Conservation (phyloP, 768 basidiomycete genomes). For the Phlebiopsis gigantea region DNA sequence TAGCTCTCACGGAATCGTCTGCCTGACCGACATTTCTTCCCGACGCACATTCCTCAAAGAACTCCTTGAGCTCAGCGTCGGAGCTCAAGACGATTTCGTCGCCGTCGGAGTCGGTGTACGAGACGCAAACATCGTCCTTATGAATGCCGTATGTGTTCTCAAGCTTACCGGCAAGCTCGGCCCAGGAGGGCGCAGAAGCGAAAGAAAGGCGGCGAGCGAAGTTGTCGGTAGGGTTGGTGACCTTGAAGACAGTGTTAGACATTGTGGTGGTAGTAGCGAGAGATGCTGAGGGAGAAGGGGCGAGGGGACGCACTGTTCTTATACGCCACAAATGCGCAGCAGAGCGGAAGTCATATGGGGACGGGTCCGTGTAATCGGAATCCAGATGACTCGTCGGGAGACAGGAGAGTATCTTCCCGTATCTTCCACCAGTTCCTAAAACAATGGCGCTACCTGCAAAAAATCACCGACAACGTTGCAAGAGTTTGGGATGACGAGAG, state of each 20-base stretch:
- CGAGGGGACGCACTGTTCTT: background rate
- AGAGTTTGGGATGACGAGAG: too few species aligned
- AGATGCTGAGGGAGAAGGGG: background rate
- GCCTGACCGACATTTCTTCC: background rate
- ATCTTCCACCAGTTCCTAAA: too few species aligned
- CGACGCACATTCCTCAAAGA: background rate
- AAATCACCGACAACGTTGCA: too few species aligned
- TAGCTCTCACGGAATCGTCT: background rate
- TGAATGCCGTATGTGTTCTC: constrained; percentile 48
- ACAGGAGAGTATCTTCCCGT: too few species aligned
- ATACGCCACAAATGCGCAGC: too few species aligned
- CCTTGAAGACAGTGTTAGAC: constrained; percentile 51
- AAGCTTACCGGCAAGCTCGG: constrained; percentile 46
- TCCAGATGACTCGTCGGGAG: too few species aligned
- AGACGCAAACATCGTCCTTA: constrained; percentile 49
- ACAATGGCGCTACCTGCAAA: too few species aligned
- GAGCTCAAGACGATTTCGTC: constrained; percentile 74
- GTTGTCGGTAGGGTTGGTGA: constrained; percentile 39
- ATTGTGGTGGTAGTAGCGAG: constrained; percentile 26
- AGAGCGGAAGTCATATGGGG: too few species aligned
- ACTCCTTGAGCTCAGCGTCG: constrained; percentile 48
- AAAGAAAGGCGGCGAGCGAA: constrained; percentile 55
- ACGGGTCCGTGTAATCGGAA: too few species aligned
- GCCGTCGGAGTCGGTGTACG: constrained; percentile 61
- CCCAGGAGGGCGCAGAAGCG: constrained; percentile 44